A percentile compares a stretch with the other conserved stretches of the same genome.
These are phyloP conservation scores for Thelephora aurantiotincta DNA, from an alignment of 768 basidiomycete species.

Conservation along the genomic window DNA sequence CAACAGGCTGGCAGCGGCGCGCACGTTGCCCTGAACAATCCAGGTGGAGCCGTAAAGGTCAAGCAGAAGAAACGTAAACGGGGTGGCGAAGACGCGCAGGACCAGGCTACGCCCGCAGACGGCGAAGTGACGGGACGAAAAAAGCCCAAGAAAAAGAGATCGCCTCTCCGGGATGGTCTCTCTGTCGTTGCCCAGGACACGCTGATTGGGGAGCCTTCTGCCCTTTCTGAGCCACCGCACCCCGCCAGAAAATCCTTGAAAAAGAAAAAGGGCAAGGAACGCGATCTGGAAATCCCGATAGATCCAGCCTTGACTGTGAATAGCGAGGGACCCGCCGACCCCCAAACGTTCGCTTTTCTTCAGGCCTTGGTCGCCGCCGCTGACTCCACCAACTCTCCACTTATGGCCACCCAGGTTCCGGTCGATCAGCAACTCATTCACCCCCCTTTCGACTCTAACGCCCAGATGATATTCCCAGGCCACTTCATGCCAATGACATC, in stretches of 20 bases:
- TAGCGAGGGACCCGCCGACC: constrained; percentile 7
- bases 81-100: constrained; percentile 8
- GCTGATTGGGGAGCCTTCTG: constrained; percentile 10
- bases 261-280: constrained; percentile 22
- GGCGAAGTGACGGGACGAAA: constrained; percentile 9
- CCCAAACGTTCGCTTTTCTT: constrained; percentile 39
- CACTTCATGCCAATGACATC: constrained; percentile 14
- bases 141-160: constrained; percentile 21
- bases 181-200: constrained; percentile 14
- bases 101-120: constrained; percentile 5
- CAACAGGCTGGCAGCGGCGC: constrained; percentile 33
- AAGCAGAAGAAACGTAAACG: constrained; percentile 23
- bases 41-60: constrained; percentile 11
- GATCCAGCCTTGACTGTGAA: constrained; percentile 2
- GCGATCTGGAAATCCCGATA: constrained; percentile 7
- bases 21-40: constrained; percentile 23
- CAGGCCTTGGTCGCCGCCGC: constrained; percentile 55
- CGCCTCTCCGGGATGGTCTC: constrained; percentile 3
- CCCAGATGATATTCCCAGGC: constrained; percentile 17
- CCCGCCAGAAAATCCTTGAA: constrained; percentile 21
- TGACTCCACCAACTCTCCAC: constrained; percentile 16
- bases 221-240: no score
- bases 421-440: constrained; percentile 17
- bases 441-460: constrained; percentile 12
- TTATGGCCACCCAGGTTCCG: constrained; percentile 16